Conservation (phyloP, 768 basidiomycete species). For the Ramaria sp. region DNA sequence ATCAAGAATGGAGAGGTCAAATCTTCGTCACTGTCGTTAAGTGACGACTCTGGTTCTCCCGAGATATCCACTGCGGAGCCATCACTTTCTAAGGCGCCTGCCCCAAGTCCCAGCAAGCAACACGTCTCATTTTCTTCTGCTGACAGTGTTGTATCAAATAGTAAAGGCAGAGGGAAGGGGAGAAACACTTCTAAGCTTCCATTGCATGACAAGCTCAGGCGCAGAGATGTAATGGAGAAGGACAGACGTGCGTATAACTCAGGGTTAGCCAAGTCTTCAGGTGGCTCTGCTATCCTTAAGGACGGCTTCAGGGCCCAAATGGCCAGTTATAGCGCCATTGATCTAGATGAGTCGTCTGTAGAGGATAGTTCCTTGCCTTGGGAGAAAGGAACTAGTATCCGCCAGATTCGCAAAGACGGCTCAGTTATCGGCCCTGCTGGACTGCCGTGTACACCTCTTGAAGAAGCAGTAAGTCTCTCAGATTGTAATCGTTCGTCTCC, state of each 20-base stretch:
- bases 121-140: too few species aligned
- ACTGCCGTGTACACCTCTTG: slow-evolving; percentile 62
- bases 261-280: too few species aligned
- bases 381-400: not conserved
- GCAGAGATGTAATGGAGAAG: not conserved
- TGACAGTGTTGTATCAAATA: too few species aligned
- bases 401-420: not conserved
- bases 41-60: not conserved
- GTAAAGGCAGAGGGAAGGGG: too few species aligned
- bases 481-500: not conserved
- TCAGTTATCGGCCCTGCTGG: slow-evolving; percentile 51
- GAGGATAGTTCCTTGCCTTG: not conserved
- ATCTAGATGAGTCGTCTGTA: not conserved
- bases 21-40: not conserved
- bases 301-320: not conserved
- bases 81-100: not conserved
- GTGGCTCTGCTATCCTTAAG: too few species aligned
- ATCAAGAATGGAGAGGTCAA: slow-evolving; percentile 14
- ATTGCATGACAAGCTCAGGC: slow-evolving; percentile 1
- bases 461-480: slow-evolving; percentile 42
- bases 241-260: not conserved
- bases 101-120: too few species aligned
- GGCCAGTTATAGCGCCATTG: not conserved
- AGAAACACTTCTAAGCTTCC: not conserved
- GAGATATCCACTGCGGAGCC: not conserved